Evolutionary conservation across 2,329 filamentous ascomycete species (phyloP), one percentile per base, ranked within the genome.

Genomic region (Exophiala calicioides): DNA sequence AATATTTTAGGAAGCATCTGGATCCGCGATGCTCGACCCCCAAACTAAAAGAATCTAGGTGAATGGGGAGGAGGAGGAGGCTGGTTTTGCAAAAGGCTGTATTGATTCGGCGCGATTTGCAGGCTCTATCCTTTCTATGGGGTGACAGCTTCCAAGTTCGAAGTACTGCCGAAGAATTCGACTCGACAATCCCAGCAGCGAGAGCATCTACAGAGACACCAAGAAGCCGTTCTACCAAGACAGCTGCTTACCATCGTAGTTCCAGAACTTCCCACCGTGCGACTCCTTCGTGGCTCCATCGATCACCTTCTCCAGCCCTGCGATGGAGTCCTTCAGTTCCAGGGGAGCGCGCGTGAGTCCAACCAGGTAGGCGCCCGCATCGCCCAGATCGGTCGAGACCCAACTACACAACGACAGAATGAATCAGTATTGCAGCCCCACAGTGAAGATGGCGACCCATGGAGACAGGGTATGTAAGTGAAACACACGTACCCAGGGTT

Each of bases 321-420:
- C 30, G 4, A 47, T 50, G 35, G 50, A 58, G 5, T 62, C 55
- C 4, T 61, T 55, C 9, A 61, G 20, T 4, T 57, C 59, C 13
- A 57, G 33, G 7, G 29, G 12, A 2, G 58, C 58, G 26, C 56
- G 49, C 18, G 55, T 54, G 1, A 57, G 9, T 0, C 58, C 59
- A 9, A 58, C 30, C 2, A 4, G 5, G 3, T 19, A 31, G 3
- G 58, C 59, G 3, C 40, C 56, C 3, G 24, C 16, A 32, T 61
- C 59, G 6, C 61, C 60, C 21, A 59, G 34, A 1, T 59, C 58
- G 7, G 60, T 63, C 18, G 59, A 50, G 33, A 55, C 52, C 44
- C 43, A 57, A 13, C 53, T 58, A 41, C 20, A 40, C 4, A 4
- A 3, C 13, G 7, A 21, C 7, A 31, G 9, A 32, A 24, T 15